These are phyloP conservation scores for Sphaerulina populicola DNA, from an alignment of 2,329 filamentous ascomycete genomes.

Conservation along the genomic window DNA sequence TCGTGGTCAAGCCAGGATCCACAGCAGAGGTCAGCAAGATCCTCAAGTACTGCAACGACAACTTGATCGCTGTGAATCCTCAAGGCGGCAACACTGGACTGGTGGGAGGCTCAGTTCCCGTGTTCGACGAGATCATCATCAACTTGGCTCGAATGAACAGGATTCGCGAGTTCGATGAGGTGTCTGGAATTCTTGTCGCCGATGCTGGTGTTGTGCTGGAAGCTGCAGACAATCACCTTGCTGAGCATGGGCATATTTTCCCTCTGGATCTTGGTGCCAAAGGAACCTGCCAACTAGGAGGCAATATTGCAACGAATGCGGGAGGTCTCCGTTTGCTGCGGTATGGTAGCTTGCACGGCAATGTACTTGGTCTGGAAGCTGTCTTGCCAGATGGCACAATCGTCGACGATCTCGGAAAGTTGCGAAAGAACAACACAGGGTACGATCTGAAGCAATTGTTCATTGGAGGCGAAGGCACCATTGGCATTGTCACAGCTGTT, in stretches of 20 bases:
- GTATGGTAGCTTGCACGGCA: conserved; percentile 92
- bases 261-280: conserved; percentile 96
- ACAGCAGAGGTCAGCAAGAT: conserved; percentile 87
- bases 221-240: conserved; percentile 75
- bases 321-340: conserved; percentile 81
- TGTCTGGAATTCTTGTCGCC: conserved; percentile 79
- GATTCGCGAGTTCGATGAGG: conserved; percentile 85
- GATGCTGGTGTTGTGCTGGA: conserved; percentile 91
- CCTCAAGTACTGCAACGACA: conserved; percentile 89
- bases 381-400: conserved; percentile 90
- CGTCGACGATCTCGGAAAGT: conserved; percentile 74
- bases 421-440: conserved; percentile 97
- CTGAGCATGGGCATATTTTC: conserved; percentile 78
- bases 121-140: conserved; percentile 97
- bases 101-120: conserved; percentile 88
- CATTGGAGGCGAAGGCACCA: conserved; percentile 88
- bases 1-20: conserved; percentile 77
- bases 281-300: conserved; percentile 91
- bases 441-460: conserved; percentile 97
- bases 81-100: conserved; percentile 96
- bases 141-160: conserved; percentile 83
- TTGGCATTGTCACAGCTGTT: conserved; percentile 85
- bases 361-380: conserved; percentile 81
- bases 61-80: conserved; percentile 84
- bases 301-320: conserved; percentile 92